These are phyloP conservation scores for Harringtonia aguacate DNA, from an alignment of 2,329 filamentous ascomycete species.

Conservation along the genomic window DNA sequence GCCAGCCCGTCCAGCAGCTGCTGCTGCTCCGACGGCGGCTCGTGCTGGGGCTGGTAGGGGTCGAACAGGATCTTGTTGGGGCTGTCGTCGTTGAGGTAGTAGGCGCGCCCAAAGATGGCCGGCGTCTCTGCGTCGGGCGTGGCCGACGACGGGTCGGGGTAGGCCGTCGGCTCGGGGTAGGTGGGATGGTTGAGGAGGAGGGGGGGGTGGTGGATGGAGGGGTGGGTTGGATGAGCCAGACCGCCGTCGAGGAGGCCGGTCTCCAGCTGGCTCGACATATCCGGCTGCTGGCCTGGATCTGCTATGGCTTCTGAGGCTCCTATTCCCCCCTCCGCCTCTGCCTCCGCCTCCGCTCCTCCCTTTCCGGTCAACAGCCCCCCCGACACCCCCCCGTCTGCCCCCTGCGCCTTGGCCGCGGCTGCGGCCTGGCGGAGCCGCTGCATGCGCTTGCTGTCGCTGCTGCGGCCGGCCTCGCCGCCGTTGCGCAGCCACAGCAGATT, in stretches of 20 bases:
- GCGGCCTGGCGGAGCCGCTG: conserved; percentile 44
- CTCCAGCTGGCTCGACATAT: no score
- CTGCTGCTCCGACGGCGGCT: conserved; percentile 36
- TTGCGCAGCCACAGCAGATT: conserved; percentile 75
- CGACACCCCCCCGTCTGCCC: conserved; percentile 12
- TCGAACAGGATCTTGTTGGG: conserved; percentile 50
- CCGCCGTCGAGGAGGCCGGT: background rate
- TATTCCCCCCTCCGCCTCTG: no score
- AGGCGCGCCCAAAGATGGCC: conserved; percentile 43
- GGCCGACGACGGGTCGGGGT: conserved; percentile 18
- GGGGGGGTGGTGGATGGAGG: background rate
- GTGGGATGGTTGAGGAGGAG: background rate
- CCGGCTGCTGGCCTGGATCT: no score
- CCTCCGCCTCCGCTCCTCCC: no score
- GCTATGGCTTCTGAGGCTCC: no score
- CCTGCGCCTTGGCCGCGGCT: conserved; percentile 45
- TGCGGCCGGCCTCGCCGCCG: conserved; percentile 45
- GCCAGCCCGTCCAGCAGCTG: conserved; percentile 25
- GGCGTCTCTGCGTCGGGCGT: conserved; percentile 1
- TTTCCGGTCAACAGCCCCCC: no score
- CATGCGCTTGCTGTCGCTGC: conserved; percentile 46
- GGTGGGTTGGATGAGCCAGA: background rate
- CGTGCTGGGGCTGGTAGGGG: conserved; percentile 45
- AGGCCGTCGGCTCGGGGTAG: conserved; percentile 13
- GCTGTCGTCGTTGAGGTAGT: conserved; percentile 49